Evolutionary conservation across 2,329 filamentous ascomycete genomes (phyloP), one percentile per base, ranked within the genome.

Genomic region (Penicillium vulpinum): DNA sequence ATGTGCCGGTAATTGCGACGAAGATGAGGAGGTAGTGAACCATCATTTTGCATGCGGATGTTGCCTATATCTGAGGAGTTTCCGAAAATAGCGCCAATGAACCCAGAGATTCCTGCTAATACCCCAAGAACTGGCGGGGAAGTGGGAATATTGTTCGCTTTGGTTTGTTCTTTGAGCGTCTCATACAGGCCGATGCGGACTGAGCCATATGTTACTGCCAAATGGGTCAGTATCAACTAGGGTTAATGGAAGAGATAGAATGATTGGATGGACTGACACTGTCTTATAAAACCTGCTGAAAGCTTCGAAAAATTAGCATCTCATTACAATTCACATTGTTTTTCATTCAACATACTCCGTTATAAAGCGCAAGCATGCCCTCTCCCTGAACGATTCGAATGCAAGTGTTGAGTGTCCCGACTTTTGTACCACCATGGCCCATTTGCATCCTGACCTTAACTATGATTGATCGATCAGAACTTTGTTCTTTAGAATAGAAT

Each of bases 381-480:
- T 68, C 64, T 11, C 21, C 48, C 18, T 44, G 59, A 36, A 68
- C 29, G 18, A 68, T 59, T 24, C 45, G 60, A 29, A 63, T 29
- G 21, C 60, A 62, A 21, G 61, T 67, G 11, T 36, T 44, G 35
- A 58, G 15, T 16, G 59, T 62, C 15, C 60, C 63, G 11, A 54
- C 56, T 52, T 59, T 59, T 2, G 41, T 52, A 16, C 49, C 56
- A 33, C 45, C 54, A 9, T 52, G 43, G 4, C 61, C 56, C 36
- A 62, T 68, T 44, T 69, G 64, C 61, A 67, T 63, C 26, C 64
- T 58, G 31, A 69, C 62, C 54, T 67, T 68, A 40, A 66, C 66
- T 69, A 22, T 16, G 24, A 13, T 18, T 21, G 7, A 24, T 2
- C 6, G 21, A 38, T 28, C 5, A 33, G 18, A 9, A 10, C 54